Evolutionary conservation across 2,329 filamentous ascomycete genomes (phyloP), one percentile per base, ranked within the genome.

Genomic region (Exophiala calicioides): DNA sequence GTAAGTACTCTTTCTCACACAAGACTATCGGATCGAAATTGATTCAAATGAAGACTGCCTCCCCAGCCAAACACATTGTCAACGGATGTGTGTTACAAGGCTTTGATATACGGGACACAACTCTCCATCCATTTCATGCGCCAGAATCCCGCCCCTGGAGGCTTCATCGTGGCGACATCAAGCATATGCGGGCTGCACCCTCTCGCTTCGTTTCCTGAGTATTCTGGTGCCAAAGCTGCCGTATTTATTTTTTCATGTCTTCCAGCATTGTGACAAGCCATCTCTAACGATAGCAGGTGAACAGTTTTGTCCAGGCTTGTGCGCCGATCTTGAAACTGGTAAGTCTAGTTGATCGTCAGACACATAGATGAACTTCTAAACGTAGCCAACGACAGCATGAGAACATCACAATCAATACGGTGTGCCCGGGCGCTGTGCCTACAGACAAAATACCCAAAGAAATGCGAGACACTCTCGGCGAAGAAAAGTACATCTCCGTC

Each of bases 51-150:
- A 12, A 48, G 45, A 16, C 55, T 74, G 20, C 74, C 74, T 3
- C 62, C 72, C 1, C 67, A 67, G 47, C 75, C 75, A 1, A 66
- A 77, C 50, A 55, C 74, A 3, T 43, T 57, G 0, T 70, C 68
- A 40, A 77, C 74, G 2, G 74, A 78, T 51, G 60, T 76, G 10
- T 68, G 74, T 54, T 72, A 72, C 60, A 77, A 78, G 57, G 72
- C 72, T 3, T 68, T 78, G 1, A 59, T 78, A 0, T 77, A 77
- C 44, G 73, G 74, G 3, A 72, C 69, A 1, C 67, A 70, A 43
- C 62, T 78, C 6, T 73, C 76, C 15, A 72, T 70, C 8, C 74
- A 79, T 53, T 79, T 77, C 55, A 78, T 78, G 75, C 67, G 74
- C 10, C 69, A 75, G 46, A 78, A 77, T 42, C 56, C 60, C 2